Evolutionary conservation across 1,284 basidiomycete genomes (phyloP).

Genomic region (Exobasidium cylindrosporum): DNA sequence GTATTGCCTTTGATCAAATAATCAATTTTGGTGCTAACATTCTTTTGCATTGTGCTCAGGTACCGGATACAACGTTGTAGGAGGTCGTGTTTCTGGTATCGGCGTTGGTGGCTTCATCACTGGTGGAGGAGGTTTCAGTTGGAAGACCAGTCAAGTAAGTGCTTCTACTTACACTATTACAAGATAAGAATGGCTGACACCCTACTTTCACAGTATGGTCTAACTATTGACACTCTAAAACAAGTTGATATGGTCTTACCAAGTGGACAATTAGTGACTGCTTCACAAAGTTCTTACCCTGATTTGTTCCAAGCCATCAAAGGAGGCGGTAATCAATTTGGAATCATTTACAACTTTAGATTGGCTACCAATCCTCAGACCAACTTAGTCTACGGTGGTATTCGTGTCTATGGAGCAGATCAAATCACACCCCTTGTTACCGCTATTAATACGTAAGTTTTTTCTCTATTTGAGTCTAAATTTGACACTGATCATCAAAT

Average conservation of each 20-base stretch:
- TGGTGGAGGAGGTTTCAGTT: conserved; percentile 40
- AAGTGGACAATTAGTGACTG: conserved; percentile 29
- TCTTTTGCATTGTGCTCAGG: background rate
- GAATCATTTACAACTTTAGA: conserved; percentile 28
- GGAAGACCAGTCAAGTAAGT: conserved; percentile 34
- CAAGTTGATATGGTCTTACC: conserved; percentile 33
- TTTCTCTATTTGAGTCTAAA: conserved; percentile 29
- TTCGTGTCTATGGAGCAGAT: conserved; percentile 9
- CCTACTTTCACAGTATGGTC: conserved; percentile 31
- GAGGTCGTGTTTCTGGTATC: conserved; percentile 36
- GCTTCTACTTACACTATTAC: too few relatives aligned
- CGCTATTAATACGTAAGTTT: conserved; percentile 32
- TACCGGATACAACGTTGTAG: conserved; percentile 13
- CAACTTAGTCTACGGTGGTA: conserved; percentile 8
- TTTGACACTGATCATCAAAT: conserved; percentile 29
- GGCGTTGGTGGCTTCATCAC: conserved; percentile 33
- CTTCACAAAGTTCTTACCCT: conserved; percentile 21
- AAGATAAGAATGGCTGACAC: too few relatives aligned
- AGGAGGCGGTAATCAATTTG: conserved; percentile 38
- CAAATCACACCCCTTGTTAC: conserved; percentile 22
- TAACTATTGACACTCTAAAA: conserved; percentile 30
- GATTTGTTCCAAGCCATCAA: conserved; percentile 34
- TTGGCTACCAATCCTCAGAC: conserved; percentile 28
- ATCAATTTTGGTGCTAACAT: too few relatives aligned
- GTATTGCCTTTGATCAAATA: too few relatives aligned